Base-by-base conservation (phyloP, 2,329 filamentous ascomycete species). In the Sarocladiaceae sp. region DNA sequence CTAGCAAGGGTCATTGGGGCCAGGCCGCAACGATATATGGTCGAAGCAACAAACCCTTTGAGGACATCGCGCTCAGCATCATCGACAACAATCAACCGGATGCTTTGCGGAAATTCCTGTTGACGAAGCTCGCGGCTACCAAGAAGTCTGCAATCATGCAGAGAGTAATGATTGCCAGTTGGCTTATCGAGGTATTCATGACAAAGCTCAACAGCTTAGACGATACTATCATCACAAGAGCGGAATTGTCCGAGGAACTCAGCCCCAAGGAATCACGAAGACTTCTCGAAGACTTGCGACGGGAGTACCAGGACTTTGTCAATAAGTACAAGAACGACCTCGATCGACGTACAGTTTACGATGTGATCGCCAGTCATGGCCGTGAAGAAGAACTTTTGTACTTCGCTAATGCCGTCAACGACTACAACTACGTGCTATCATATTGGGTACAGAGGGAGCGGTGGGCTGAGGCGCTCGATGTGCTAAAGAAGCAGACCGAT, bases 401-500 rank as follows among this genome's bases (percentile, higher is more conserved):
- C 71, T 99, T 92, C 70, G 94, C 94, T 18, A 94, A 87, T 54
- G 83, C 88, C 6, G 79, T 95, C 44, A 88, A 93, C 61, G 94
- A 99, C 67, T 91, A 94, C 71, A 90, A 95, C 66, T 99, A 96
- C 64, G 91, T 97, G 20, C 75, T 99, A 13, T 89, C 90, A 10
- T 99, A 99, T 69, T 99, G 94, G 94, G 87, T 97, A 17, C 94
- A 97, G 69, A 82, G 93, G 54, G 94, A 97, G 70, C 83, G 89
- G 60, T 99, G 94, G 94, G 72, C 75, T 4, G 91, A 97, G 61
- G 90, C 91, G 2, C 75, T 99, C 58, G 82, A 83, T 52, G 91
- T 97, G 36, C 77, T 99, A 50, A 96, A 97, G 72, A 91, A 88
- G 68, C 94, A 99, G 70, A 96, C 86, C 4, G 88, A 96, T 49